Conservation (phyloP, 2,329 filamentous ascomycete species). For the Bretziella fagacearum region DNA sequence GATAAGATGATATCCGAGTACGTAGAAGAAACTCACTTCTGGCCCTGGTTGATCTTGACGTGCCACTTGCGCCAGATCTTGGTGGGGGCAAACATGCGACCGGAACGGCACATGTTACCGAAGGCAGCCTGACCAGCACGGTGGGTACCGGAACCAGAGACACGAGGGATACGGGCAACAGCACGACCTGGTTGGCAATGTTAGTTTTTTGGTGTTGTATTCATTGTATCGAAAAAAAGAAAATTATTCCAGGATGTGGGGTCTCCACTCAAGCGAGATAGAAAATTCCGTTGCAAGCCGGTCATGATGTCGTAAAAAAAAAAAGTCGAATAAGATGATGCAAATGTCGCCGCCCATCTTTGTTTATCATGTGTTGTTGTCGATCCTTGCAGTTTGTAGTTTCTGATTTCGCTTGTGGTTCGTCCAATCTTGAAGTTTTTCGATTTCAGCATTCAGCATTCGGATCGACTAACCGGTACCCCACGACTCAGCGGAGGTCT, state of each 20-base stretch:
- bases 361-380: too few species aligned
- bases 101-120: slow-evolving; percentile 99
- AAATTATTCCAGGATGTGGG: too few species aligned
- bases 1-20: not conserved
- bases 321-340: too few species aligned
- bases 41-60: slow-evolving; percentile 98
- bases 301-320: too few species aligned
- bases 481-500: slow-evolving; percentile 99
- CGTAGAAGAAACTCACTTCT: slow-evolving; percentile 50
- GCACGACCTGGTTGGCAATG: slow-evolving; percentile 57
- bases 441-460: not conserved
- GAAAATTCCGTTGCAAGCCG: too few species aligned
- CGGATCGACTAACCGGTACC: slow-evolving; percentile 66
- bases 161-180: slow-evolving; percentile 99
- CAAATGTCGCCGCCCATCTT: too few species aligned
- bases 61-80: slow-evolving; percentile 99
- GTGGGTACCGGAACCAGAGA: slow-evolving; percentile 99
- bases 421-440: not conserved
- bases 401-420: not conserved
- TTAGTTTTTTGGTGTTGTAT: slow-evolving; percentile 2
- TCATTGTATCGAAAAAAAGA: too few species aligned
- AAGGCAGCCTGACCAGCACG: slow-evolving; percentile 99
- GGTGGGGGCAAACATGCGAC: slow-evolving; percentile 99
- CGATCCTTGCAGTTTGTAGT: not conserved
- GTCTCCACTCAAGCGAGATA: too few species aligned